phyloP scores from a whole-genome alignment of 2,329 filamentous ascomycete genomes.

The Diaporthe ampelina region DNA sequence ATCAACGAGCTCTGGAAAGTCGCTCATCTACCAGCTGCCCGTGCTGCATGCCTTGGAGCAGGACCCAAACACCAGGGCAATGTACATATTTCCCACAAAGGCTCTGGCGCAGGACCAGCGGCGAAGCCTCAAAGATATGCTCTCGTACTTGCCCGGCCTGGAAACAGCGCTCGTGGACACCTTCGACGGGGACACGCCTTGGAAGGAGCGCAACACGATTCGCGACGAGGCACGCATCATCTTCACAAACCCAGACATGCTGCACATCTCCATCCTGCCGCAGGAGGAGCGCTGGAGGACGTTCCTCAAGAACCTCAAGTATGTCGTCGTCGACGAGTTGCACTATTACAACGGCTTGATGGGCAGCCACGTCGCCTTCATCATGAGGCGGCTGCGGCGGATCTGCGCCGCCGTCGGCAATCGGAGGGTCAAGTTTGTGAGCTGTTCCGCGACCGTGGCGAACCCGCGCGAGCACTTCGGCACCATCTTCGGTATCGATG shows the following conservation, averaged over 20 bases:
- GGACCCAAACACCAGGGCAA: slow-evolving; percentile 82
- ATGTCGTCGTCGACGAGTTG: slow-evolving; percentile 91
- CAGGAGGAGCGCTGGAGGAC: slow-evolving; percentile 91
- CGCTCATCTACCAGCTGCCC: slow-evolving; percentile 96
- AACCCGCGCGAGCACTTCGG: slow-evolving; percentile 94
- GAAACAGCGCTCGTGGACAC: slow-evolving; percentile 87
- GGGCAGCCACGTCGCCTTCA: slow-evolving; percentile 92
- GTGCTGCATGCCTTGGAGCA: slow-evolving; percentile 89
- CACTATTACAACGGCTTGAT: slow-evolving; percentile 98
- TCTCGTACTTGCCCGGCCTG: slow-evolving; percentile 83
- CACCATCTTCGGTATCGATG: slow-evolving; percentile 89
- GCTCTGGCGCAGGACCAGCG: slow-evolving; percentile 95
- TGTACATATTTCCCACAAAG: slow-evolving; percentile 99
- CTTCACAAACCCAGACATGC: slow-evolving; percentile 98
- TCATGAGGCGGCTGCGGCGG: slow-evolving; percentile 90
- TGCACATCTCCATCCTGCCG: slow-evolving; percentile 93
- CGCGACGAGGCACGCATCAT: slow-evolving; percentile 92
- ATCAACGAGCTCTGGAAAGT: slow-evolving; percentile 96
- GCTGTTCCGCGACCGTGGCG: slow-evolving; percentile 95
- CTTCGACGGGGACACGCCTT: slow-evolving; percentile 94
- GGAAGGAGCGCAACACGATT: slow-evolving; percentile 82
- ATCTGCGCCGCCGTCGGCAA: slow-evolving; percentile 95
- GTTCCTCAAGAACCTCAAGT: slow-evolving; percentile 90
- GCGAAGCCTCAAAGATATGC: slow-evolving; percentile 86
- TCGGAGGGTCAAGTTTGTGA: slow-evolving; percentile 86